Base-by-base conservation (phyloP, 306 rosid genomes). In the Gastrolobium villosum region DNA sequence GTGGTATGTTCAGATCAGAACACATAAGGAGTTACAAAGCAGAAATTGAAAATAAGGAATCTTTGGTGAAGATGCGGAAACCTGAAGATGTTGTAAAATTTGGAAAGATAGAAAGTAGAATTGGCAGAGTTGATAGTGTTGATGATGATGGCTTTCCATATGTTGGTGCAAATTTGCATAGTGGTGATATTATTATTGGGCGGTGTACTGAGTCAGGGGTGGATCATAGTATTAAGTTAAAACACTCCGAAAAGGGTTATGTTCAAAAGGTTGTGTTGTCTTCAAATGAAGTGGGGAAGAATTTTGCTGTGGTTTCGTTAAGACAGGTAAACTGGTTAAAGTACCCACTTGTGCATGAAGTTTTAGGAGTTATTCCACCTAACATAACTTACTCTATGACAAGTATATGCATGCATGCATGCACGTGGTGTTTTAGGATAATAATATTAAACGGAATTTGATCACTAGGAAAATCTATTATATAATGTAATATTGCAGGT, bases 1-100 rank as follows among this genome's bases (percentile, higher is more conserved):
- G 99, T 40, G 99, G 99, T 61, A 88, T 96, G 98, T 96, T 96
- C 69, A 87, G 96, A 67, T 86, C 99, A 50, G 99, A 96, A 75
- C 99, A 96, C 59, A 73, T 86, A 8, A 84, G 99, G 82, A 91
- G 98, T 83, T 96, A 96, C 79, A 96, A 93, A 81, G 86, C 98
- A 53, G 99, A 96, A 52, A 86, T 88, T 50, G 99, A 91, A 55
- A 96, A 93, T 65, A 87, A 86, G 75, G 96, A 93, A 6, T 91
- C 92, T 4, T 11, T 82, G 3, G 98, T 93, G 5, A 92, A 95
- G 84, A 89, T 82, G 84, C 70, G 94, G 48, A 96, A 90, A 73
- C 86, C 94, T 5, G 99, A 91, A 5, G 99, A 93, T 40, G 80
- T 83, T 13, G 80, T 96, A 4, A 93, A 87, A 50, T 96, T 96